These are phyloP conservation scores for Phytopythium cucurbitacearum DNA, from an alignment of 352 stramenopile genomes.

Conservation along the genomic window DNA sequence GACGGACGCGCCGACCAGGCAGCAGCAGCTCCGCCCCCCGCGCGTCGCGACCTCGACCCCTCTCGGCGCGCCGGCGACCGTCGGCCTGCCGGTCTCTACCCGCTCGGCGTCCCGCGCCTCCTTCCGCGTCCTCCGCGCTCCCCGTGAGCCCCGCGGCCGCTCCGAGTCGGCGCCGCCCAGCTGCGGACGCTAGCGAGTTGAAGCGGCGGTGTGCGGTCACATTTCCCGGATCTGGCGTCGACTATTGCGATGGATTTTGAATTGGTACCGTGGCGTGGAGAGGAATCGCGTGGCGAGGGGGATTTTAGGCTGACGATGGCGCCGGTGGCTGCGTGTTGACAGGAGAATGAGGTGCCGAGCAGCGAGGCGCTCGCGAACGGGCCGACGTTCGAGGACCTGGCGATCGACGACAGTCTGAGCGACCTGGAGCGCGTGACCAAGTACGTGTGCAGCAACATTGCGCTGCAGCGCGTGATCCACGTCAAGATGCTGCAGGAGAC, in stretches of 20 bases:
- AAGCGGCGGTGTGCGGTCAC: too few relatives aligned
- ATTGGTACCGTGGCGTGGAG: conserved; percentile 18
- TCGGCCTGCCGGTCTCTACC: too few relatives aligned
- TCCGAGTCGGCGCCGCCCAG: too few relatives aligned
- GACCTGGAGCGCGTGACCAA: conserved; percentile 93
- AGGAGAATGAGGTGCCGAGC: conserved; percentile 23
- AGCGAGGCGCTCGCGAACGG: conserved; percentile 38
- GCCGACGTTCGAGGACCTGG: conserved; percentile 97
- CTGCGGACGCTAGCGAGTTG: too few relatives aligned
- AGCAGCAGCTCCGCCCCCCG: too few relatives aligned
- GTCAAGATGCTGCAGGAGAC: conserved; percentile 94
- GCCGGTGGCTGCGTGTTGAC: not conserved
- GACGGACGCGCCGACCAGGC: too few relatives aligned
- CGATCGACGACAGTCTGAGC: conserved; percentile 96
- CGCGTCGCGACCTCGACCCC: too few relatives aligned
- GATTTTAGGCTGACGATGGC: not conserved
- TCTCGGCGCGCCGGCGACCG: too few relatives aligned
- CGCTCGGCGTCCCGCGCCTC: too few relatives aligned
- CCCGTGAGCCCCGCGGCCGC: too few relatives aligned
- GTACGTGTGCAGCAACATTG: conserved; percentile 95
- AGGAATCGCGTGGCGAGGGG: conserved; percentile 6
- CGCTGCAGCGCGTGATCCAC: conserved; percentile 96
- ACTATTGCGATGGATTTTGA: conserved; percentile 36
- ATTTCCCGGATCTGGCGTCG: too few relatives aligned
- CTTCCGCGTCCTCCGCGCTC: too few relatives aligned